Evolutionary conservation across 108 stramenopile genomes (phyloP).

Genomic region (Cyclotella distinguenda): DNA sequence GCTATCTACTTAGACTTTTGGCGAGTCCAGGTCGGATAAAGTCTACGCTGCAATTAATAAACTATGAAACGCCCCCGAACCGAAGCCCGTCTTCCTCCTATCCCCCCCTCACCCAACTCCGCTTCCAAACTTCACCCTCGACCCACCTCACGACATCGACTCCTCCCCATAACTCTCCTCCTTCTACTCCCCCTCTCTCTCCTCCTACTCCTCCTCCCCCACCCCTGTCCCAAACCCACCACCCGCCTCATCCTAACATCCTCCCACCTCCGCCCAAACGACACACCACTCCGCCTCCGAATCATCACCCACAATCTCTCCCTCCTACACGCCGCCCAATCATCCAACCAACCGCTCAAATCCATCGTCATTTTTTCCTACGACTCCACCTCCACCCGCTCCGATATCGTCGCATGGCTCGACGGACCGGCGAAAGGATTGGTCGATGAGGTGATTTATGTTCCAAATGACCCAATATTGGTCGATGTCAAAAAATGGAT

Average conservation of each 20-base stretch:
- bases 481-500: background rate
- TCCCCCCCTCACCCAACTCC: background rate
- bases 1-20: no score
- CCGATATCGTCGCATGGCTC: conserved; percentile 19
- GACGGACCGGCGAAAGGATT: background rate
- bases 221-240: background rate
- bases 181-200: background rate
- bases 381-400: background rate
- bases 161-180: background rate
- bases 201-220: background rate
- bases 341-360: conserved; percentile 8
- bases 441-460: no score
- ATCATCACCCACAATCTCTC: conserved; percentile 38
- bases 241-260: conserved; percentile 26
- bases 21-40: no score
- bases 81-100: background rate
- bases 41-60: no score
- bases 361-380: conserved; percentile 30
- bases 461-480: background rate
- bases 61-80: conserved; percentile 10
- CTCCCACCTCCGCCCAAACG: conserved; percentile 35
- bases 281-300: conserved; percentile 27
- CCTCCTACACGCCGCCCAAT: conserved; percentile 8
- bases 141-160: background rate
- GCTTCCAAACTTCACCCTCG: background rate